Percentiles rank a stretch among this genome's conserved stretches.
Evolutionary conservation across 139 green algal species (phyloP).

Genomic region (Tetradesmus obliquus): DNA sequence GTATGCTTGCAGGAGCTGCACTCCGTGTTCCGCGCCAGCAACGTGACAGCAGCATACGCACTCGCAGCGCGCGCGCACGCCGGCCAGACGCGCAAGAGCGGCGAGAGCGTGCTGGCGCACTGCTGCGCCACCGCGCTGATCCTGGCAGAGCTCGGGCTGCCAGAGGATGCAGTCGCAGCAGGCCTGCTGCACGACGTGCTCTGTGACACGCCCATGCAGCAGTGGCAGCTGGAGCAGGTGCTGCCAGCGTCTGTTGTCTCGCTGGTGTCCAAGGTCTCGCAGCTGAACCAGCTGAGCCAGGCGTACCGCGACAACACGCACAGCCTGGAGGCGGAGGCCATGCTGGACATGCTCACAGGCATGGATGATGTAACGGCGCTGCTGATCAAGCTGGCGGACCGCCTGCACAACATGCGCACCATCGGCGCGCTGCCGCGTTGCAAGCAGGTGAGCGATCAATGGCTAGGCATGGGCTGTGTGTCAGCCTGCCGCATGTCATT

Average conservation of each 20-base stretch:
- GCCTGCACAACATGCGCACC: constrained; percentile 79
- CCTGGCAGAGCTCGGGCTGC: constrained; percentile 74
- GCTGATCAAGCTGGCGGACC: constrained; percentile 87
- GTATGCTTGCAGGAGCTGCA: constrained; percentile 8
- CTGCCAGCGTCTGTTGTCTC: constrained; percentile 51
- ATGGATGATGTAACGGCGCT: constrained; percentile 50
- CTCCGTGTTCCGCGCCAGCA: constrained; percentile 29
- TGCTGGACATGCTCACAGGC: constrained; percentile 49
- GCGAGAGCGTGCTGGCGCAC: constrained; percentile 64
- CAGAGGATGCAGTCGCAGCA: constrained; percentile 66
- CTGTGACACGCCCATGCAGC: constrained; percentile 58
- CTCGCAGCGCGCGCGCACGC: constrained; percentile 56
- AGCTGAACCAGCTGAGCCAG: constrained; percentile 63
- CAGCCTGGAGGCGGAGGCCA: constrained; percentile 41
- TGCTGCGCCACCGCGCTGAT: constrained; percentile 68
- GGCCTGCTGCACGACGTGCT: constrained; percentile 78
- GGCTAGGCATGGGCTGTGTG: background rate
- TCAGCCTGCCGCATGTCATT: background rate
- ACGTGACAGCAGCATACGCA: constrained; percentile 36
- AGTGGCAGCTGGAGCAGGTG: constrained; percentile 54
- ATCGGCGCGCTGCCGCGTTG: constrained; percentile 57
- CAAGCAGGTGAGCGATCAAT: constrained; percentile 50
- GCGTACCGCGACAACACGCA: constrained; percentile 55
- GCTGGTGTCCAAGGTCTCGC: constrained; percentile 60
- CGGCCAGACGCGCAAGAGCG: constrained; percentile 56